Percentiles rank a stretch among this genome's conserved stretches.
Conservation (phyloP, 2,329 filamentous ascomycete species). For the Fusarium longipes region DNA sequence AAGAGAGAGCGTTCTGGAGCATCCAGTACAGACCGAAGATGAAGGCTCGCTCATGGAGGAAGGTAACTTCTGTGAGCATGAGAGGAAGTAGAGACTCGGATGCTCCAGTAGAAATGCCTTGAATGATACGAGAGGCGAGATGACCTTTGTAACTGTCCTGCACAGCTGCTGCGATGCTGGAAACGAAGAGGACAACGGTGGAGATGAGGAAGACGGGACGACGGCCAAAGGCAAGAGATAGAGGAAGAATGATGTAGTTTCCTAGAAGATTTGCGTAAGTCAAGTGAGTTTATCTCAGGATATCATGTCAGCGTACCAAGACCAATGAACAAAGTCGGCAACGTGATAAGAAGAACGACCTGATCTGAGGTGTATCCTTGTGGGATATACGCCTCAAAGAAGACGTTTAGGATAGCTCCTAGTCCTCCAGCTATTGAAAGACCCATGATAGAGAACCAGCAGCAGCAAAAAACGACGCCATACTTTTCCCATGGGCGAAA, state of each 20-base stretch:
- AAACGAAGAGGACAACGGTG: background rate
- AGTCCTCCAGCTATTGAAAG: constrained; percentile 5
- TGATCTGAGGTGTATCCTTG: constrained; percentile 10
- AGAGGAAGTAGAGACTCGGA: constrained; percentile 13
- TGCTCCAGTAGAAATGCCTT: constrained; percentile 9
- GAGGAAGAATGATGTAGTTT: constrained; percentile 20
- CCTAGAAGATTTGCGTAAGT: background rate
- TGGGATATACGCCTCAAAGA: constrained; percentile 16
- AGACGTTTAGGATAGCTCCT: constrained; percentile 11
- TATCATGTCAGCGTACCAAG: background rate
- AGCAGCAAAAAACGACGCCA: constrained; percentile 18
- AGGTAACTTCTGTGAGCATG: constrained; percentile 16
- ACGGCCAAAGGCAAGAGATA: constrained; percentile 9
- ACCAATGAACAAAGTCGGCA: constrained; percentile 13
- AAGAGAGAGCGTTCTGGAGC: constrained; percentile 7
- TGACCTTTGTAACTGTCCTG: constrained; percentile 13
- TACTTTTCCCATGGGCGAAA: constrained; percentile 18
- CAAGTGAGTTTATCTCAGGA: fast-evolving
- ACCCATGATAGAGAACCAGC: constrained; percentile 23
- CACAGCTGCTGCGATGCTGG: constrained; percentile 2
- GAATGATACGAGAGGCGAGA: constrained; percentile 1
- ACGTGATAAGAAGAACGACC: constrained; percentile 12
- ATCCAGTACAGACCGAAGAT: constrained; percentile 23
- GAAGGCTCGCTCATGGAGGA: constrained; percentile 13
- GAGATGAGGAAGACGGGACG: constrained; percentile 19